These are phyloP conservation scores for Pichiaceae sp. DNA, from an alignment of 1,139 yeast species.

Conservation along the genomic window DNA sequence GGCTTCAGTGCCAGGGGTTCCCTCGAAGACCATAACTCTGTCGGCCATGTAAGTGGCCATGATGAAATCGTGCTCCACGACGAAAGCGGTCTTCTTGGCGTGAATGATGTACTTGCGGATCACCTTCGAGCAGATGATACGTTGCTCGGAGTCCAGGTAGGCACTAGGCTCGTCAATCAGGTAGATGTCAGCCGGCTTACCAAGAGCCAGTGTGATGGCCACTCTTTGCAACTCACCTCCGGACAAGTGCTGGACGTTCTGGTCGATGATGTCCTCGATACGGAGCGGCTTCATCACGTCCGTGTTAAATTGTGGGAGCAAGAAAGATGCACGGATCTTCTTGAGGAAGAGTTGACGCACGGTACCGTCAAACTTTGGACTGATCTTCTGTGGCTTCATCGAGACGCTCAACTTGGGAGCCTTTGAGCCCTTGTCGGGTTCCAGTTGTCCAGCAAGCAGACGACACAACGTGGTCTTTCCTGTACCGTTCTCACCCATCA, in stretches of 20 bases:
- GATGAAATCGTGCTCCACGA: slow-evolving; percentile 99
- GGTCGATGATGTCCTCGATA: slow-evolving; percentile 91
- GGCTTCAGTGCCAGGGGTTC: slow-evolving; percentile 80
- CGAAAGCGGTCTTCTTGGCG: slow-evolving; percentile 93
- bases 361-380: slow-evolving; percentile 97
- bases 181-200: slow-evolving; percentile 92
- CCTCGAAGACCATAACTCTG: slow-evolving; percentile 96
- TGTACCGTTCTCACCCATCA: slow-evolving; percentile 99
- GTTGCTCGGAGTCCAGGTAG: slow-evolving; percentile 97
- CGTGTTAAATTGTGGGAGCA: slow-evolving; percentile 96
- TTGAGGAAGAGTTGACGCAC: slow-evolving; percentile 95
- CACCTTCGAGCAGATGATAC: slow-evolving; percentile 97
- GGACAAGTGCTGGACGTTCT: slow-evolving; percentile 93
- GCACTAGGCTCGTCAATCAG: slow-evolving; percentile 98
- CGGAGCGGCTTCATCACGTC: slow-evolving; percentile 94
- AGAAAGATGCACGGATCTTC: slow-evolving; percentile 88
- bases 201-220: slow-evolving; percentile 90
- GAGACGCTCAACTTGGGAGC: slow-evolving; percentile 87
- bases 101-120: slow-evolving; percentile 94
- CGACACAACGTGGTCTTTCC: slow-evolving; percentile 98
- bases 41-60: slow-evolving; percentile 99
- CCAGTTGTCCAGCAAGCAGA: slow-evolving; percentile 83
- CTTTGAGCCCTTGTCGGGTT: slow-evolving; percentile 67
- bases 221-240: slow-evolving; percentile 99
- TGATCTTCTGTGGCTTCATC: slow-evolving; percentile 98